Evolutionary conservation across 106 monocot genomes (phyloP).

Genomic region (Alisma plantagoaquatica): DNA sequence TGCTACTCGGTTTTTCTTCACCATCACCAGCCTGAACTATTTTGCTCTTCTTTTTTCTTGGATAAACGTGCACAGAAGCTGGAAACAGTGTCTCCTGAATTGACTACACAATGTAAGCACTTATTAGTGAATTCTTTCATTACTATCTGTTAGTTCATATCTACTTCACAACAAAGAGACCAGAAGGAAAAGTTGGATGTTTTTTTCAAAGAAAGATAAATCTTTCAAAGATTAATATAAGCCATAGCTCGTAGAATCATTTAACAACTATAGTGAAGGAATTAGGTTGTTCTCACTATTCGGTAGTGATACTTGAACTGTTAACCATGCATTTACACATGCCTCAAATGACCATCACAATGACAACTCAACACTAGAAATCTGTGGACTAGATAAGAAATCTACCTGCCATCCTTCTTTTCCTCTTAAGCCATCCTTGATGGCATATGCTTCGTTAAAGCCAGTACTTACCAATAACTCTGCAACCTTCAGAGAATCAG

Average conservation of each 20-base stretch:
- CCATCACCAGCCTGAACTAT: constrained; percentile 4
- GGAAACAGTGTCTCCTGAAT: constrained; percentile 82
- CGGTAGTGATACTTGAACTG: too few relatives aligned
- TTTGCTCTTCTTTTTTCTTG: constrained; percentile 49
- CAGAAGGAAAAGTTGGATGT: background rate
- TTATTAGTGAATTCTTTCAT: background rate
- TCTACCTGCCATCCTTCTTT: constrained; percentile 94
- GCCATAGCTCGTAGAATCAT: too few relatives aligned
- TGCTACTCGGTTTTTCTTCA: background rate
- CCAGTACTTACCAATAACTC: constrained; percentile 69
- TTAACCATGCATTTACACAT: too few relatives aligned
- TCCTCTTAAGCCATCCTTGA: constrained; percentile 86
- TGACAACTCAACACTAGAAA: too few relatives aligned
- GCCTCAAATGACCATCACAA: too few relatives aligned
- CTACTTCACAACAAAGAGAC: background rate
- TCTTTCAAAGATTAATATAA: too few relatives aligned
- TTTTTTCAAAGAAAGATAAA: background rate
- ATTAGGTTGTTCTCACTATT: too few relatives aligned
- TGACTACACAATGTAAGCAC: constrained; percentile 26
- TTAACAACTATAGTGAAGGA: too few relatives aligned
- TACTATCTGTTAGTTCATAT: background rate
- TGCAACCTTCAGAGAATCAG: constrained; percentile 70
- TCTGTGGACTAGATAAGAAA: too few relatives aligned
- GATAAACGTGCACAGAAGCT: constrained; percentile 62
- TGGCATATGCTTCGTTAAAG: constrained; percentile 92